These are phyloP conservation scores for Simplicillium sp. DNA, from an alignment of 2,329 filamentous ascomycete genomes.

Conservation along the genomic window DNA sequence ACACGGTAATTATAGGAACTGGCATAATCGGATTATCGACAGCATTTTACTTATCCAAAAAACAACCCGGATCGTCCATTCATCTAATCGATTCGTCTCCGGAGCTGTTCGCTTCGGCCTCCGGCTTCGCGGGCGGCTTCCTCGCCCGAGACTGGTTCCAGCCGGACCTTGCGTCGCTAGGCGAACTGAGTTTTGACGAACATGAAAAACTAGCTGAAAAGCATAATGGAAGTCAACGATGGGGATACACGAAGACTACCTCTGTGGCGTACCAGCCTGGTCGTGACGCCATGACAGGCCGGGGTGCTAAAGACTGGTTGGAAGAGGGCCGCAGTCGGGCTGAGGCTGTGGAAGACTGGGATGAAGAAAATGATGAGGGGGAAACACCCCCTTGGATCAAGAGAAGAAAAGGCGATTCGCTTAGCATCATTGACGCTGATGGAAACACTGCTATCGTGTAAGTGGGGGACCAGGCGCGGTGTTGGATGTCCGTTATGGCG, in stretches of 20 bases:
- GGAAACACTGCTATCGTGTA: constrained; percentile 56
- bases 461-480: constrained; percentile 16
- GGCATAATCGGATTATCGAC: constrained; percentile 63
- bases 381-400: constrained; percentile 19
- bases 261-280: constrained; percentile 39
- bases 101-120: constrained; percentile 62
- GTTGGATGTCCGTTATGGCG: too few relatives aligned
- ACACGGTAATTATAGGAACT: constrained; percentile 57
- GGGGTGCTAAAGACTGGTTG: constrained; percentile 53
- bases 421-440: constrained; percentile 53
- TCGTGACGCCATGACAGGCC: constrained; percentile 23
- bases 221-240: constrained; percentile 44
- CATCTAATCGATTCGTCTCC: constrained; percentile 37
- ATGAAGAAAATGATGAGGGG: constrained; percentile 17
- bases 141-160: constrained; percentile 66
- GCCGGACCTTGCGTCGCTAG: constrained; percentile 45
- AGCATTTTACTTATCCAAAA: constrained; percentile 59
- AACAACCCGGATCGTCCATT: constrained; percentile 29
- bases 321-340: constrained; percentile 53
- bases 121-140: constrained; percentile 66
- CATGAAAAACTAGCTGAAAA: constrained; percentile 55
- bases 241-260: constrained; percentile 43
- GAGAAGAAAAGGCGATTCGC: constrained; percentile 38
- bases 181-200: constrained; percentile 57
- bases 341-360: constrained; percentile 29